Percentiles rank a stretch among this genome's conserved stretches.
Conservation (phyloP, 2,329 filamentous ascomycete species). For the Clarireedia sp. region DNA sequence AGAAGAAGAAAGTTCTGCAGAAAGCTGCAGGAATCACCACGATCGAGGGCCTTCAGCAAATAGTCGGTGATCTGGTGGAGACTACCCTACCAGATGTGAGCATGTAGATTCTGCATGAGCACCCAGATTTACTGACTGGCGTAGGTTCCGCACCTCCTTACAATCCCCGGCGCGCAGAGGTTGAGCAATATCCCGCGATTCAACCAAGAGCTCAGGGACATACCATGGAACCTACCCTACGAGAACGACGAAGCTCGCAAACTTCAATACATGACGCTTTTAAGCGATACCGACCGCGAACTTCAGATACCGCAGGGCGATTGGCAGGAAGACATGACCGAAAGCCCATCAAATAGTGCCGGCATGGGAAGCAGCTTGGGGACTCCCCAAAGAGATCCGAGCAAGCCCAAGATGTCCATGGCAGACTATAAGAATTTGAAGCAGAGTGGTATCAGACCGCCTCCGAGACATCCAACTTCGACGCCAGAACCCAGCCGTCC, state of each 20-base stretch:
- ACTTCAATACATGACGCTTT: slow-evolving; percentile 28
- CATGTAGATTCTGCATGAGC: not conserved
- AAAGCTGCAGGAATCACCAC: not conserved
- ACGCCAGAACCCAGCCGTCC: slow-evolving; percentile 12
- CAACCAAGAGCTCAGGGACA: slow-evolving; percentile 11
- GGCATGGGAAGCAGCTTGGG: slow-evolving; percentile 23
- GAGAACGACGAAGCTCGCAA: slow-evolving; percentile 24
- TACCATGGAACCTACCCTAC: slow-evolving; percentile 25
- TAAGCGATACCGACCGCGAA: slow-evolving; percentile 23
- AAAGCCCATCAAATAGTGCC: slow-evolving; percentile 17
- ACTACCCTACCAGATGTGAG: slow-evolving; percentile 8
- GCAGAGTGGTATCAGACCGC: slow-evolving; percentile 23
- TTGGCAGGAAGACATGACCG: slow-evolving; percentile 24
- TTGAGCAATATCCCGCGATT: not conserved
- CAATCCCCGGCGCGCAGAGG: slow-evolving; percentile 1
- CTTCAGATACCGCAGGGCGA: slow-evolving; percentile 21
- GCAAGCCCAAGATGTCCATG: slow-evolving; percentile 27
- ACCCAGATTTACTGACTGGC: not conserved
- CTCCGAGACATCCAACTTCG: slow-evolving; percentile 12
- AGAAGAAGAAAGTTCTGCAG: slow-evolving; percentile 4
- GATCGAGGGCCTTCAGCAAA: not conserved
- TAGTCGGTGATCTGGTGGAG: slow-evolving; percentile 1
- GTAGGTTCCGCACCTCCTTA: slow-evolving; percentile 5
- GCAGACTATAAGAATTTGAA: slow-evolving; percentile 29
- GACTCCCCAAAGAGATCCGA: slow-evolving; percentile 24